These are phyloP conservation scores for Penicillium sp. DNA, from an alignment of 2,329 filamentous ascomycete genomes.

Conservation along the genomic window DNA sequence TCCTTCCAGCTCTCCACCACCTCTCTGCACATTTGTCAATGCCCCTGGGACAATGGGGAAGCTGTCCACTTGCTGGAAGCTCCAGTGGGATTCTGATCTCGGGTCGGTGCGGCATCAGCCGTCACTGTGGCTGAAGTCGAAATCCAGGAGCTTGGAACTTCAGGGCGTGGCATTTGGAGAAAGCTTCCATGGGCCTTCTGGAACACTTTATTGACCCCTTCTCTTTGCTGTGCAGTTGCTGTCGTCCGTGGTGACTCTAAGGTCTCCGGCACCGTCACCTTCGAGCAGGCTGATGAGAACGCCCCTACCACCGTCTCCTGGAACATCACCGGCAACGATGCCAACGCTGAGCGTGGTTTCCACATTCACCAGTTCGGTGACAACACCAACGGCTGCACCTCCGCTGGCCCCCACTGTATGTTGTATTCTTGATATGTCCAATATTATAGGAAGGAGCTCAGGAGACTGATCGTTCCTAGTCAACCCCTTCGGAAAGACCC, in stretches of 20 bases:
- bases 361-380: slow-evolving; percentile 99
- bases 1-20: slow-evolving; percentile 8
- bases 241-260: slow-evolving; percentile 97
- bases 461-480: slow-evolving; percentile 51
- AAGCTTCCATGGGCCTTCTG: slow-evolving; percentile 11
- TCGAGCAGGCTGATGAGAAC: slow-evolving; percentile 85
- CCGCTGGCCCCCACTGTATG: slow-evolving; percentile 94
- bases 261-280: slow-evolving; percentile 87
- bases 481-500: slow-evolving; percentile 91
- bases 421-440: slow-evolving; percentile 16
- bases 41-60: not conserved
- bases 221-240: slow-evolving; percentile 62
- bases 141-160: not conserved
- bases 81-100: not conserved
- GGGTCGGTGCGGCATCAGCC: not conserved
- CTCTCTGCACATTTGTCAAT: not conserved
- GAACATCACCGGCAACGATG: slow-evolving; percentile 86
- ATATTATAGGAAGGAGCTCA: not conserved
- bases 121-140: not conserved
- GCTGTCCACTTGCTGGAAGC: slow-evolving; percentile 8
- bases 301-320: slow-evolving; percentile 81
- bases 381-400: slow-evolving; percentile 99
- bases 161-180: not conserved
- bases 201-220: slow-evolving; percentile 11
- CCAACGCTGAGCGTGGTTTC: slow-evolving; percentile 95